Percentiles rank a stretch among this genome's conserved stretches.
Evolutionary conservation across 2,329 filamentous ascomycete species (phyloP).

Genomic region (Myriosclerotinia duriaeana): DNA sequence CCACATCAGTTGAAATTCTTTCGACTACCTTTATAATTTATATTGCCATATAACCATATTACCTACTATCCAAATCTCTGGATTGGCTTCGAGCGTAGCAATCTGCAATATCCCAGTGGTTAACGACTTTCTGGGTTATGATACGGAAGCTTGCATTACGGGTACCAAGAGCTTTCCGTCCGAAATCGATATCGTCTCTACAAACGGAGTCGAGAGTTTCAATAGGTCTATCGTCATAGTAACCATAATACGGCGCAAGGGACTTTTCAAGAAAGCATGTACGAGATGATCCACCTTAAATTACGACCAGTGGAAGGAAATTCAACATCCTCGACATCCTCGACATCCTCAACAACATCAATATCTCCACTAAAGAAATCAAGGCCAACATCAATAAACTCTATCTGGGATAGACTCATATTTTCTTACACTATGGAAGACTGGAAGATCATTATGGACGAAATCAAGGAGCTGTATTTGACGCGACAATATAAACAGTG

Average conservation of each 20-base stretch:
- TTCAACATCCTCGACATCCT: constrained; percentile 15
- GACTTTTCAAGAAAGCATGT: constrained; percentile 1
- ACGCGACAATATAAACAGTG: constrained; percentile 39
- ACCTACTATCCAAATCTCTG: neutral
- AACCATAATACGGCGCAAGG: neutral
- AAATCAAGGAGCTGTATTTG: constrained; percentile 37
- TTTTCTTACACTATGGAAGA: constrained; percentile 36
- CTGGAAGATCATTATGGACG: constrained; percentile 38
- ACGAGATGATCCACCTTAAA: constrained; percentile 21
- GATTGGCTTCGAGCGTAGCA: neutral
- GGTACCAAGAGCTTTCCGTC: constrained; percentile 17
- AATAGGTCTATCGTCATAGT: constrained; percentile 8
- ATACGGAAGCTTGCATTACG: constrained; percentile 22
- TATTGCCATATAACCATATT: neutral
- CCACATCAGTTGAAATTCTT: neutral
- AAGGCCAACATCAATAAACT: constrained; percentile 29
- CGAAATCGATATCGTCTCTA: constrained; percentile 14
- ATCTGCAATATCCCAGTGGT: constrained; percentile 7
- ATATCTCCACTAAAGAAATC: constrained; percentile 15
- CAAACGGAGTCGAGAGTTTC: constrained; percentile 8
- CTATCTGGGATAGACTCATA: constrained; percentile 26
- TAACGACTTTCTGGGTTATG: constrained; percentile 9
- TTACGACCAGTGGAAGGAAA: constrained; percentile 20
- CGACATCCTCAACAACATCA: constrained; percentile 13
- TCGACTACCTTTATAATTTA: neutral